Evolutionary conservation across 164 flowering plant species (phyloP).

Genomic region (Dillenia suffruticosa): DNA sequence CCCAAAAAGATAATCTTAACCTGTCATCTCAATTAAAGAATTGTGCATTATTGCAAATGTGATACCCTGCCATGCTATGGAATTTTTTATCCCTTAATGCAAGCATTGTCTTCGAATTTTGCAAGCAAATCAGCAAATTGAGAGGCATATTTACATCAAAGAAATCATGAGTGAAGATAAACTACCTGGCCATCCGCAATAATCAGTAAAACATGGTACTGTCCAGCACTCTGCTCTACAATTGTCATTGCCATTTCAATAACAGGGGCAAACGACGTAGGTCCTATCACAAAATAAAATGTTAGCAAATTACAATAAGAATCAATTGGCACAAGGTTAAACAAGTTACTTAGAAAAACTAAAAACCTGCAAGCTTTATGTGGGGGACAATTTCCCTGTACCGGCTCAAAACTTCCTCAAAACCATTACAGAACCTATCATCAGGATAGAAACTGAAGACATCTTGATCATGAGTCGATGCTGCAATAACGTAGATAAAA

Average conservation of each 20-base stretch:
- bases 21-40: too few species aligned
- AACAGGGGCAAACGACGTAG: slow-evolving; percentile 72
- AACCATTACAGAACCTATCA: slow-evolving; percentile 54
- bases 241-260: slow-evolving; percentile 69
- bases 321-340: not conserved
- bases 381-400: slow-evolving; percentile 67
- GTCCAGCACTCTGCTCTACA: slow-evolving; percentile 70
- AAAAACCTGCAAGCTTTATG: slow-evolving; percentile 59
- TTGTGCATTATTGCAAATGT: too few species aligned
- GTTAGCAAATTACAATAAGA: not conserved
- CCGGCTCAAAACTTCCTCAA: slow-evolving; percentile 57
- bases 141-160: too few species aligned
- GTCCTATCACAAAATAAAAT: slow-evolving; percentile 34
- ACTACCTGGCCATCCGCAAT: slow-evolving; percentile 84
- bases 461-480: slow-evolving; percentile 68
- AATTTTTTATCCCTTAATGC: too few species aligned
- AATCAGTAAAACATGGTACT: slow-evolving; percentile 68
- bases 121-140: too few species aligned
- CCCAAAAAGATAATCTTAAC: too few species aligned
- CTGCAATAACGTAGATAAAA: slow-evolving; percentile 20
- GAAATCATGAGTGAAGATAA: not conserved
- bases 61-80: too few species aligned
- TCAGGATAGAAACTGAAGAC: slow-evolving; percentile 65
- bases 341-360: not conserved
- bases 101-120: too few species aligned